These are phyloP conservation scores for Xylaria arbuscula DNA, from an alignment of 2,329 filamentous ascomycete species.

Conservation along the genomic window DNA sequence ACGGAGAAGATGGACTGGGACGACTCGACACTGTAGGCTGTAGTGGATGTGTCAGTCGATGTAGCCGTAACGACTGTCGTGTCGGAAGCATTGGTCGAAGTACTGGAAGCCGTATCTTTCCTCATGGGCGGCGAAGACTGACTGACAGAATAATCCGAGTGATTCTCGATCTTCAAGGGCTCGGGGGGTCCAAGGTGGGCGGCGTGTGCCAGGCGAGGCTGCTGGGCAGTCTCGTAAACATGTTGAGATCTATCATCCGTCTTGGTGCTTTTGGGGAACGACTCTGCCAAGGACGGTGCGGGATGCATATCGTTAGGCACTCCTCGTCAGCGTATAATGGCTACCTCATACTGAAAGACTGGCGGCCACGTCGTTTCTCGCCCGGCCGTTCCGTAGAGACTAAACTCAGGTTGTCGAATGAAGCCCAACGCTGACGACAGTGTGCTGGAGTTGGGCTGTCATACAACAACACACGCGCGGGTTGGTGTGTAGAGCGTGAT, in stretches of 20 bases:
- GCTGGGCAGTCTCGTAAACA: constrained; percentile 44
- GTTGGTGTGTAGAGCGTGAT: constrained; percentile 36
- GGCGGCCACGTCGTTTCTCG: constrained; percentile 42
- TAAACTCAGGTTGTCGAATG: constrained; percentile 32
- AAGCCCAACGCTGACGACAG: constrained; percentile 38
- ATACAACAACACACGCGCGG: constrained; percentile 37
- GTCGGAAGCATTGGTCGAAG: constrained; percentile 63
- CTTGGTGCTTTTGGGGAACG: constrained; percentile 51
- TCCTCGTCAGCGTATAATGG: constrained; percentile 44
- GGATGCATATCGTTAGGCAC: constrained; percentile 52
- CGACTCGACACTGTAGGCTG: constrained; percentile 64
- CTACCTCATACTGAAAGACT: constrained; percentile 50
- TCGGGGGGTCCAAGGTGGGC: constrained; percentile 45
- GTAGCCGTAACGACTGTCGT: constrained; percentile 51
- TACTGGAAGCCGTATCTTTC: constrained; percentile 66
- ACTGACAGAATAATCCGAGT: constrained; percentile 44
- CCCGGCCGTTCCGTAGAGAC: constrained; percentile 30
- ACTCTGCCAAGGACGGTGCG: constrained; percentile 51
- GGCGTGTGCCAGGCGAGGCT: constrained; percentile 45
- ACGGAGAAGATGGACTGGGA: constrained; percentile 68
- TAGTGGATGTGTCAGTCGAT: constrained; percentile 60
- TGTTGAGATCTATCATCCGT: constrained; percentile 49
- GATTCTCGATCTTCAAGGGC: constrained; percentile 47
- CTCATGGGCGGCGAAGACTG: constrained; percentile 50
- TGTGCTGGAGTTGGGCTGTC: constrained; percentile 39